Evolutionary conservation across 1,139 yeast genomes (phyloP).

Genomic region (Yamadazyma aaseri): DNA sequence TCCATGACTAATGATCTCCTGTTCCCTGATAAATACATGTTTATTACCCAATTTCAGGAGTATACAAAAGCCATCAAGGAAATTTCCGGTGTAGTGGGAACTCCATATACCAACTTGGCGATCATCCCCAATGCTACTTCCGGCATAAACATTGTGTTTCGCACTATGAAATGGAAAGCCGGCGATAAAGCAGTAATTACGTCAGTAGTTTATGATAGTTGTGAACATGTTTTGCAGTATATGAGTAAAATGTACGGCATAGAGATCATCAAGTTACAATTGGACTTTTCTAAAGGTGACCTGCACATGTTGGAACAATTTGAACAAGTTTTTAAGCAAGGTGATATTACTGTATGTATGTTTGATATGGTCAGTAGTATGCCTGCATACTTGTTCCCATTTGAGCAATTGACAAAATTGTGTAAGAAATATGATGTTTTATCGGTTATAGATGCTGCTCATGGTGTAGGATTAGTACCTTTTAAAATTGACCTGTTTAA

Average conservation of each 20-base stretch:
- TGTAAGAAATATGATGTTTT: conserved; percentile 49
- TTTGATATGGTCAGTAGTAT: conserved; percentile 64
- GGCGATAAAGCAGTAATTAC: conserved; percentile 57
- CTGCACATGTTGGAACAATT: conserved; percentile 45
- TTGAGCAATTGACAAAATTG: conserved; percentile 43
- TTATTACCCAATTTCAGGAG: conserved; percentile 20
- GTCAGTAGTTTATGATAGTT: conserved; percentile 58
- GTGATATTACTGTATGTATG: conserved; percentile 40
- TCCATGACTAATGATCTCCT: conserved; percentile 25
- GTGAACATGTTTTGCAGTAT: conserved; percentile 52
- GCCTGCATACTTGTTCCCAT: conserved; percentile 66
- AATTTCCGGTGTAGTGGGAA: conserved; percentile 40
- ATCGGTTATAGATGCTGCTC: conserved; percentile 73
- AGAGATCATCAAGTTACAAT: conserved; percentile 40
- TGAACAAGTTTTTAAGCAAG: conserved; percentile 26
- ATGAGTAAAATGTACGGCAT: conserved; percentile 43
- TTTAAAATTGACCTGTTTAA: conserved; percentile 41
- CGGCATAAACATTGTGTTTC: conserved; percentile 57
- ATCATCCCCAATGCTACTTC: conserved; percentile 60
- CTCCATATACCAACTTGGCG: conserved; percentile 46
- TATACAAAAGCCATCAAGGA: conserved; percentile 30
- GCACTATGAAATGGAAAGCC: conserved; percentile 50
- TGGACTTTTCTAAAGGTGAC: conserved; percentile 51
- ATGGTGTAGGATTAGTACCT: conserved; percentile 55
- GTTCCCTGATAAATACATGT: conserved; percentile 44